Percentiles rank a stretch among this genome's conserved stretches.
Conservation (phyloP, 345 rosid genomes). For the Linum usitatissimum region DNA sequence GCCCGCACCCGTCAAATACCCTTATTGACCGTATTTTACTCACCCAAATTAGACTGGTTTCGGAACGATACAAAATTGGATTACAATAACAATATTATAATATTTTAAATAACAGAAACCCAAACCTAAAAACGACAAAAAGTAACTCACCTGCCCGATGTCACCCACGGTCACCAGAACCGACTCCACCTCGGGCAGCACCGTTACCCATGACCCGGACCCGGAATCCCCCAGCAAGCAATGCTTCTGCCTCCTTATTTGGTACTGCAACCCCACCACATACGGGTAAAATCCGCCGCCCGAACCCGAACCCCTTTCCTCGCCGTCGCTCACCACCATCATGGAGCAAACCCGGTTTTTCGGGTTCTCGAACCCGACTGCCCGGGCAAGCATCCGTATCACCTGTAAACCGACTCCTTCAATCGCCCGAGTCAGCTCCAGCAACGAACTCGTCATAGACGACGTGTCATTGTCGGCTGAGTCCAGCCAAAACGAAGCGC, state of each 20-base stretch:
- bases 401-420: slow-evolving; percentile 49
- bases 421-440: slow-evolving; percentile 32
- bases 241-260: slow-evolving; percentile 37
- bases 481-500: slow-evolving; percentile 43
- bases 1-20: no score
- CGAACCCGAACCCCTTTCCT: slow-evolving; percentile 18
- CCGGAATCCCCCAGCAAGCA: slow-evolving; percentile 46
- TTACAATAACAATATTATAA: background rate
- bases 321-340: slow-evolving; percentile 41
- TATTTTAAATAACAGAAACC: background rate
- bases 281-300: slow-evolving; percentile 64
- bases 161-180: slow-evolving; percentile 63
- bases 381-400: slow-evolving; percentile 30
- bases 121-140: background rate
- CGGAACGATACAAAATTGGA: no score
- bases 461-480: slow-evolving; percentile 24
- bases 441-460: slow-evolving; percentile 28
- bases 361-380: slow-evolving; percentile 48
- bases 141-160: slow-evolving; percentile 48
- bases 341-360: slow-evolving; percentile 33
- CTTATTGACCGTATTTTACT: background rate
- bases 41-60: background rate
- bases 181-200: slow-evolving; percentile 45
- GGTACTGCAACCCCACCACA: slow-evolving; percentile 55
- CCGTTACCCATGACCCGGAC: slow-evolving; percentile 33